Conservation (phyloP, 768 basidiomycete species). For the Pluteus cervinus region DNA sequence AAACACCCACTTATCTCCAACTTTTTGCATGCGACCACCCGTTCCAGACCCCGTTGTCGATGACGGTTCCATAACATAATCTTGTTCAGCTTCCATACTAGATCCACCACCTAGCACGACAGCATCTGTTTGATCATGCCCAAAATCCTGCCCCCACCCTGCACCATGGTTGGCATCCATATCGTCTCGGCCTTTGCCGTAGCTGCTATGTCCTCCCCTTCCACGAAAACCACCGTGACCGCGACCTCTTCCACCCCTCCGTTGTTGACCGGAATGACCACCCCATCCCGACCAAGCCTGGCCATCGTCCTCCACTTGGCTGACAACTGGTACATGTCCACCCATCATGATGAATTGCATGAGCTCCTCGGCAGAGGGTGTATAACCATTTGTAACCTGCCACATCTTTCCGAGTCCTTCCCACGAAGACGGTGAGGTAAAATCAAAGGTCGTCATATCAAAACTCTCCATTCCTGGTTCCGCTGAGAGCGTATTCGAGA, state of each 20-base stretch:
- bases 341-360: constrained; percentile 63
- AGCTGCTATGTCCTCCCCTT: constrained; percentile 28
- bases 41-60: too few species aligned
- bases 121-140: constrained; percentile 44
- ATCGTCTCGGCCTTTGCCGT: constrained; percentile 49
- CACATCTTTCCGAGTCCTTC: constrained; percentile 76
- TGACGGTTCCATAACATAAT: too few species aligned
- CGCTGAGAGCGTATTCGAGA: constrained; percentile 26
- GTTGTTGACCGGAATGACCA: constrained; percentile 10
- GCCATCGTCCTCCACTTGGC: constrained; percentile 8
- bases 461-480: constrained; percentile 58
- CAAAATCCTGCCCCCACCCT: constrained; percentile 28
- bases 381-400: constrained; percentile 58
- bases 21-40: constrained; percentile 59
- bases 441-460: constrained; percentile 69
- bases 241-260: constrained; percentile 29
- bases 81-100: constrained; percentile 9
- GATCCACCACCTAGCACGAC: constrained; percentile 45
- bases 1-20: constrained; percentile 72
- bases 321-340: constrained; percentile 17
- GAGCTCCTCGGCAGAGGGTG: constrained; percentile 70
- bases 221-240: constrained; percentile 30
- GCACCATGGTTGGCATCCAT: too few species aligned
- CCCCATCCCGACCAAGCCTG: constrained; percentile 11
- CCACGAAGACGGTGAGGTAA: constrained; percentile 70